These are phyloP conservation scores for Dactylellina drechsleri DNA, from an alignment of 2,329 filamentous ascomycete species.

Conservation along the genomic window DNA sequence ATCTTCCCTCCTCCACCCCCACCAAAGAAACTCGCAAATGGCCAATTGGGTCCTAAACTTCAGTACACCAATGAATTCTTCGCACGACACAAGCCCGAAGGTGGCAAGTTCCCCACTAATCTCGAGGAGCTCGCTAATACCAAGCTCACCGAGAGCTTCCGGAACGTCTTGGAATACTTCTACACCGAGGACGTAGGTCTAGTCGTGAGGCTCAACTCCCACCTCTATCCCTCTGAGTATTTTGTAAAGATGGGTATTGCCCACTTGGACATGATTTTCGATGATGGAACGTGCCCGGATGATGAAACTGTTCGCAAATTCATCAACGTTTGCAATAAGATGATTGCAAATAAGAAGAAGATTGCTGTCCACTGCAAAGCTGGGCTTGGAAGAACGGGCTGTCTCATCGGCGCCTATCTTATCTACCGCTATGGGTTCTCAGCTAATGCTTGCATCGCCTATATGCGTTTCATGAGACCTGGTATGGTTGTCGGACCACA, in stretches of 20 bases:
- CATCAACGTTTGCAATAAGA: slow-evolving; percentile 92
- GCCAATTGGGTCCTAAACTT: slow-evolving; percentile 43
- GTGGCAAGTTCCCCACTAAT: slow-evolving; percentile 56
- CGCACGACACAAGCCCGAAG: slow-evolving; percentile 46
- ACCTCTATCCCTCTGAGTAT: slow-evolving; percentile 95
- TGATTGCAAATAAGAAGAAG: slow-evolving; percentile 87
- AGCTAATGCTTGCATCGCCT: slow-evolving; percentile 95
- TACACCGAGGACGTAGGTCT: slow-evolving; percentile 86
- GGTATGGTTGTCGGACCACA: slow-evolving; percentile 99
- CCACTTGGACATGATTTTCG: slow-evolving; percentile 99
- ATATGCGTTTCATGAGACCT: slow-evolving; percentile 98
- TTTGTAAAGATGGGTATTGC: slow-evolving; percentile 95
- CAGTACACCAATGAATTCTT: slow-evolving; percentile 54
- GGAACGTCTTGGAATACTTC: slow-evolving; percentile 94
- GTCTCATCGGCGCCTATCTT: slow-evolving; percentile 94
- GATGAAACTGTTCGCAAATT: slow-evolving; percentile 91
- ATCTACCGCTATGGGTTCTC: slow-evolving; percentile 98
- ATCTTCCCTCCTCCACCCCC: slow-evolving; percentile 78
- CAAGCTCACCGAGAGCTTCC: slow-evolving; percentile 77
- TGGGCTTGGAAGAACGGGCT: slow-evolving; percentile 92
- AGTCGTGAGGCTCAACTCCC: slow-evolving; percentile 93
- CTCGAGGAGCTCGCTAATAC: slow-evolving; percentile 66
- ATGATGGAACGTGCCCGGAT: slow-evolving; percentile 94
- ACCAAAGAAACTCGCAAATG: slow-evolving; percentile 63
- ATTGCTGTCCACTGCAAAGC: slow-evolving; percentile 99